Conservation (phyloP, 2,329 filamentous ascomycete genomes). For the Sarocladium kiliense region DNA sequence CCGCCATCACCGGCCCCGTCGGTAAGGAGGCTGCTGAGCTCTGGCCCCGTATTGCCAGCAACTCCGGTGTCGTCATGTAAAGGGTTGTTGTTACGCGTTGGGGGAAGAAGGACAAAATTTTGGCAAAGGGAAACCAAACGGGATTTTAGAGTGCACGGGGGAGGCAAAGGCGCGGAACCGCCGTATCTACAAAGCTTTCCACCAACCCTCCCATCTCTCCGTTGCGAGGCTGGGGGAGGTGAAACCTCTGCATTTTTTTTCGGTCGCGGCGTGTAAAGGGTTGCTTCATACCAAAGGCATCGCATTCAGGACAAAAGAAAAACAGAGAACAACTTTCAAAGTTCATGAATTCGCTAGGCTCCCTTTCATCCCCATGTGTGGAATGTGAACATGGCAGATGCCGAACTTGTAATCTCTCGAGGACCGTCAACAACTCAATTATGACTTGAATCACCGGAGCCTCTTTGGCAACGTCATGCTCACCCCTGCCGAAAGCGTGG, state of each 20-base stretch:
- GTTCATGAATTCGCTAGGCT: neutral
- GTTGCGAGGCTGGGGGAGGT: neutral
- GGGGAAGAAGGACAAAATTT: slow-evolving; percentile 21
- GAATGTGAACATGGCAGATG: neutral
- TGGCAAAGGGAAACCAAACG: neutral
- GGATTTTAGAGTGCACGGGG: neutral
- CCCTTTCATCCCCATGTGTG: too few species aligned
- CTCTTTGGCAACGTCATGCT: too few species aligned
- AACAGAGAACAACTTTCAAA: slow-evolving; percentile 9
- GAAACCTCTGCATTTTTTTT: slow-evolving; percentile 24
- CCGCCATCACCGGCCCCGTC: slow-evolving; percentile 96
- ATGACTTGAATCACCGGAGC: too few species aligned
- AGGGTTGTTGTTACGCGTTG: slow-evolving; percentile 26
- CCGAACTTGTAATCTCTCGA: too few species aligned
- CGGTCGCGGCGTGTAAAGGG: slow-evolving; percentile 47
- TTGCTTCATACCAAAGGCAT: slow-evolving; percentile 44
- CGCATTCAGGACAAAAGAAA: slow-evolving; percentile 39
- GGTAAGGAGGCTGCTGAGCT: slow-evolving; percentile 99
- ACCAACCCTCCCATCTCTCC: neutral
- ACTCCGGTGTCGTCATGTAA: slow-evolving; percentile 99
- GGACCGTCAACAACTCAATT: too few species aligned
- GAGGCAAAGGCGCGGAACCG: neutral
- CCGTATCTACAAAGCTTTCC: slow-evolving; percentile 1
- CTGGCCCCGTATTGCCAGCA: slow-evolving; percentile 99
- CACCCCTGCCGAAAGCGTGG: too few species aligned